Evolutionary conservation across 2,329 filamentous ascomycete species (phyloP), one percentile per base, ranked within the genome.

Genomic region (Fusarium concolor): DNA sequence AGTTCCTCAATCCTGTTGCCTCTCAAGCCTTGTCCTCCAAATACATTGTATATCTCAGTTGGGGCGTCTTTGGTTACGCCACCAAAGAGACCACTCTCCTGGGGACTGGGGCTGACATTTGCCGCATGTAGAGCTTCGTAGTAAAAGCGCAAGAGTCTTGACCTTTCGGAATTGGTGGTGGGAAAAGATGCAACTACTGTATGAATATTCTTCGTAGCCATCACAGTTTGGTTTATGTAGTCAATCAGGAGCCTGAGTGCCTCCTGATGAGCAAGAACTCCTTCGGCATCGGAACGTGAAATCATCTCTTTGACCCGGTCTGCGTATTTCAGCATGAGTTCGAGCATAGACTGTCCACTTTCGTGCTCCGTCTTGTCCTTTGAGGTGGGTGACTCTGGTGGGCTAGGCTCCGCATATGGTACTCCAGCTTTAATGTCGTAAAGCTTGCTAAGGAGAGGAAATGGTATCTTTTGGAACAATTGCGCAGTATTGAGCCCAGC

Each of bases 1-100:
- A 62, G 58, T 15, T 62, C 58, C 28, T 51, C 14, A 20, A 62
- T 14, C 9, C 20, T 28, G 18, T 38, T 46, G n/a, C 53, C 20
- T 29, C 58, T 57, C 20, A 62, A 20, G 14, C 58, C 58, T 24
- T 62, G 58, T n/a, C 58, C 58, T 2, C 58, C 58, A 52, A 62
- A 62, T 35, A 62, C n/a, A 8, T 52, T 57, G 41, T 57, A 57
- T 37, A 62, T 52, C 20, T 15, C 14, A 10, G 28, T 22, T 29
- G 39, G 7, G 14, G 15, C 9, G 17, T 14, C 39, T 46, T 37
- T 22, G 17, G 45, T 26, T 20, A 18, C 26, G 37, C 24, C 37
- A 15, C 45, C 58, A 41, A 62, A 62, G n/a, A 62, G 45, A 31
- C 58, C 58, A 14, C 8, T 38, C 41, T 47, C 18, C 12, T 57